phyloP scores from a whole-genome alignment of 176 grass and related monocot species.

The Miscanthus lutarioriparius region DNA sequence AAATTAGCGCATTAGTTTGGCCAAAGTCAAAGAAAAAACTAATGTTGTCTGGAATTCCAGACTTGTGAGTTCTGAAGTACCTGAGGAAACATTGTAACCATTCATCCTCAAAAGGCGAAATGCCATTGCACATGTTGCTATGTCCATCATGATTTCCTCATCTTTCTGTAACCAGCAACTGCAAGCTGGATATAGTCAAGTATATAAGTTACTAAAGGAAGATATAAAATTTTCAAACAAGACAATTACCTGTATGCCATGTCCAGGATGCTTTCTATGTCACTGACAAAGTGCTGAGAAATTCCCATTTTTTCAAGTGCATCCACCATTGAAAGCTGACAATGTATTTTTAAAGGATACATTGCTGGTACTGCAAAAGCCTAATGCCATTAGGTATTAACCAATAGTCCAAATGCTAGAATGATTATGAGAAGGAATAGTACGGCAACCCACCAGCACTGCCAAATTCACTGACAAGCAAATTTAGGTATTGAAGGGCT shows the following conservation, averaged over 20 bases:
- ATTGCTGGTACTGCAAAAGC: conserved; percentile 49
- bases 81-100: conserved; percentile 72
- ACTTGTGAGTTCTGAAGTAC: conserved; percentile 24
- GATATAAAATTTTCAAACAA: neutral
- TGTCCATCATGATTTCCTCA: conserved; percentile 57
- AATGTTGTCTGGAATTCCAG: neutral
- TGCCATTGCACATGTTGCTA: conserved; percentile 66
- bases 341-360: conserved; percentile 46
- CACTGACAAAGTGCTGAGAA: conserved; percentile 44
- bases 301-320: conserved; percentile 66
- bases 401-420: neutral
- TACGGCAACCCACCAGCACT: conserved; percentile 46
- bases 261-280: conserved; percentile 68
- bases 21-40: neutral
- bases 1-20: neutral
- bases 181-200: conserved; percentile 31
- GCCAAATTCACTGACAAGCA: conserved; percentile 49
- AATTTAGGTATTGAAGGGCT: conserved; percentile 65
- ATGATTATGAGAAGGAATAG: neutral
- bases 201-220: neutral
- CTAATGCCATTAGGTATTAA: conserved; percentile 8
- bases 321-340: conserved; percentile 64
- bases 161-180: conserved; percentile 76
- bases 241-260: conserved; percentile 48
- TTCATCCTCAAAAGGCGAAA: conserved; percentile 76